These are phyloP conservation scores for Boletales sp. DNA, from an alignment of 768 basidiomycete genomes.

Conservation along the genomic window DNA sequence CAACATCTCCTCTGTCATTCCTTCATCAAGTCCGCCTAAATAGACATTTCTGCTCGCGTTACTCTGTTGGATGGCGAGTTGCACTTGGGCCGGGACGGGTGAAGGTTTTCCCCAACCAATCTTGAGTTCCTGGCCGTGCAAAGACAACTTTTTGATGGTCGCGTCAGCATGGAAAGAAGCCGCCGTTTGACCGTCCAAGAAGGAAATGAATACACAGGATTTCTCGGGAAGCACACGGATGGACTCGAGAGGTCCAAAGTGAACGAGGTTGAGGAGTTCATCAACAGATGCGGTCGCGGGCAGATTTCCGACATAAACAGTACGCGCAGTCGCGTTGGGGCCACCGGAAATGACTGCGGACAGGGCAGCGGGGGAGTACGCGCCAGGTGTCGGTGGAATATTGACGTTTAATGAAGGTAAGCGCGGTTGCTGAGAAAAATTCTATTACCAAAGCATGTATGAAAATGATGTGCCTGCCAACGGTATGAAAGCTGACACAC, in stretches of 20 bases:
- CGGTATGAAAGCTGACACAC: conserved; percentile 27
- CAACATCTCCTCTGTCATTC: conserved; percentile 85
- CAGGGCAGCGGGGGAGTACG: conserved; percentile 77
- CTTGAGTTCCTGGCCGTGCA: conserved; percentile 96
- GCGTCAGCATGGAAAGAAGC: conserved; percentile 98
- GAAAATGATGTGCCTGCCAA: background rate
- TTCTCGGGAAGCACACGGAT: conserved; percentile 96
- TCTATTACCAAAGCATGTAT: conserved; percentile 27
- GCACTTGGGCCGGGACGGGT: conserved; percentile 81
- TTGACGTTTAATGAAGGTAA: conserved; percentile 61
- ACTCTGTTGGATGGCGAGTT: conserved; percentile 83
- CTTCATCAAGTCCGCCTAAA: conserved; percentile 88
- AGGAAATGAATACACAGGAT: conserved; percentile 96
- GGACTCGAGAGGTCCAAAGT: conserved; percentile 94
- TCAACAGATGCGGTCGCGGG: conserved; percentile 95
- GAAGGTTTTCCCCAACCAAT: conserved; percentile 98
- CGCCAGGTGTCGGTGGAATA: conserved; percentile 68
- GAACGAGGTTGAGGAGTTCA: conserved; percentile 95
- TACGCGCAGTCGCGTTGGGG: conserved; percentile 68
- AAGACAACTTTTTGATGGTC: conserved; percentile 84
- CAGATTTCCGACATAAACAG: conserved; percentile 95
- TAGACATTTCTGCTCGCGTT: conserved; percentile 97
- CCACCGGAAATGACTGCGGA: conserved; percentile 65
- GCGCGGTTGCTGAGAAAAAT: conserved; percentile 45
- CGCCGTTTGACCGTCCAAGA: conserved; percentile 89